These are phyloP conservation scores for Coemansia sp. DNA, from an alignment of 192 early-diverging fungal species.

Conservation along the genomic window DNA sequence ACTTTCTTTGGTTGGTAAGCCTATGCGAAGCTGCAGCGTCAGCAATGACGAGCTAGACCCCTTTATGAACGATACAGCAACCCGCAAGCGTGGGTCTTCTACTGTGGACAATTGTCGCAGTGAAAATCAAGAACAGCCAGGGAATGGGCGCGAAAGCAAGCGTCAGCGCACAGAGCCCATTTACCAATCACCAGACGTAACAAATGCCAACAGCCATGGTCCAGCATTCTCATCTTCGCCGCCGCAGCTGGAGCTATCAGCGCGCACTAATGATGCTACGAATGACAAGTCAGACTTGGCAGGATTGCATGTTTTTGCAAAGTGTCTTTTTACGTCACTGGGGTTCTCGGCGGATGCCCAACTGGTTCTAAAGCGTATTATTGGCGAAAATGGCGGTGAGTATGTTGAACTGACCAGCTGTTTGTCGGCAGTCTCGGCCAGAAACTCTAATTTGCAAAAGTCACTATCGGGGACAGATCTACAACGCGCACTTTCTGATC, in stretches of 20 bases:
- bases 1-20: conserved; percentile 7
- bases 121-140: neutral
- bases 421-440: neutral
- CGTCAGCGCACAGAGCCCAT: neutral
- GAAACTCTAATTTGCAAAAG: neutral
- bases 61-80: neutral
- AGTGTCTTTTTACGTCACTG: conserved; percentile 38
- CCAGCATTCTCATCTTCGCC: conserved; percentile 9
- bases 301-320: conserved; percentile 13
- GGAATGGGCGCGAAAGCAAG: neutral
- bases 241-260: conserved; percentile 12
- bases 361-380: conserved; percentile 17
- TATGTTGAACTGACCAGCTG: conserved; percentile 17
- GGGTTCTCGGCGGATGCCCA: conserved; percentile 14
- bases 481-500: neutral
- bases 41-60: conserved; percentile 14
- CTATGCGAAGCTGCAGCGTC: conserved; percentile 12
- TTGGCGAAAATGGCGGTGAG: conserved; percentile 24
- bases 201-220: neutral
- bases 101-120: neutral
- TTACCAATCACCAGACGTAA: neutral
- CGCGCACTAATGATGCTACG: neutral
- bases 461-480: neutral
- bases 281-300: neutral
- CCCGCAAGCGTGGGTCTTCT: neutral